Base-by-base conservation (phyloP, 2,329 filamentous ascomycete species). In the Byssoonygena ceratinophila region DNA sequence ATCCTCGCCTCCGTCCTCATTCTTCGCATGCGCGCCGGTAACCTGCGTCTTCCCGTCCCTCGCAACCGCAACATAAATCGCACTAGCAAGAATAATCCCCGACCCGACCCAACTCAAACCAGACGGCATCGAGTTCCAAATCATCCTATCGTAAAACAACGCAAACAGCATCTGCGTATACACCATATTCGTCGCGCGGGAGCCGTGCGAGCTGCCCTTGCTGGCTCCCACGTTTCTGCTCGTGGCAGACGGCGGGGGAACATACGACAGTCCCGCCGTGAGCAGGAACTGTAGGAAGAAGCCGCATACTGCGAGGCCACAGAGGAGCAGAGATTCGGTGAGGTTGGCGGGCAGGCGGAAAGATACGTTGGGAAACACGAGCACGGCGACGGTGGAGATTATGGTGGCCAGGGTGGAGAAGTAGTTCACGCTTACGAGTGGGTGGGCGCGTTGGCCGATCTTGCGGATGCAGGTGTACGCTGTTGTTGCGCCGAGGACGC, bases 231-330 rank as follows among this genome's bases (percentile, higher is more conserved):
- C 37, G 22, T 51, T 41, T 5, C 14, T 22, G 8, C 39, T 29
- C 47, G n/a, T 44, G 51, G 11, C 55, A 41, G 46, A 54, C 2
- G 71, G 71, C 1, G 76, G 77, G 56, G 83, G 84, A 61, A 90
- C 85, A 55, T 83, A 80, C 22, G 84, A 75, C 45, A 96, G 70
- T 0, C 87, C 88, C 0, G 80, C 78, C 1, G 89, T 92, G 16
- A 94, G 72, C n/a, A 94, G 74, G 59, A 88, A 88, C 76, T 95
- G 90, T 79, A 91, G 85, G 20, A 84, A 66, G 63, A 95, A 91
- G 0, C 90, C 90, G 58, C 83, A 83, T 0, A 80, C 62, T 0
- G 85, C 87, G 3, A 94, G 71, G 34, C 83, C 78, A 0, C 82
- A 51, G 14, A 95, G 70, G 36, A 89, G 75, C 0, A 71, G 65